Conservation (phyloP, 202 grass and related monocot genomes). For the Carex arenaria region DNA sequence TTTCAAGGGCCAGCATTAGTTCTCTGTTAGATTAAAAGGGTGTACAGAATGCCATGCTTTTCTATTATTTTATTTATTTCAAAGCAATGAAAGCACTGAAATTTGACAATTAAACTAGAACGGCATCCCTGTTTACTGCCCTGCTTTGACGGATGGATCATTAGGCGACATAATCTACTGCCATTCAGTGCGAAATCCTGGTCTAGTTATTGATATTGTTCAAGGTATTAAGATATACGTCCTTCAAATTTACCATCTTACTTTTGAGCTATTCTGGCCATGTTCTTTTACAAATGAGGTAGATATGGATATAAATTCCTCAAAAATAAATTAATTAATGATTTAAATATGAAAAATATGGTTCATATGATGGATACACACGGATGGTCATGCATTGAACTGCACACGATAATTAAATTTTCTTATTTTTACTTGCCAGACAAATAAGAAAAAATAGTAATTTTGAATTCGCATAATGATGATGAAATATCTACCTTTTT, state of each 20-base stretch:
- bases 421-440: neutral
- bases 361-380: neutral
- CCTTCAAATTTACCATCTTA: conserved; percentile 4
- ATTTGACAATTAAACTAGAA: conserved; percentile 42
- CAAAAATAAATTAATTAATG: neutral
- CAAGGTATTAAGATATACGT: conserved; percentile 46
- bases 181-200: conserved; percentile 78
- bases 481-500: neutral
- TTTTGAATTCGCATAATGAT: neutral
- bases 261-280: neutral
- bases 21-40: neutral
- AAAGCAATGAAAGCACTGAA: conserved; percentile 21
- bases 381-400: neutral
- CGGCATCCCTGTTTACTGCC: conserved; percentile 77
- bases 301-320: neutral
- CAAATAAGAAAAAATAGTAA: neutral
- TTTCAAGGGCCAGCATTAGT: neutral
- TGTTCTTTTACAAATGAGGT: neutral
- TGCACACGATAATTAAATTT: neutral
- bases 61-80: neutral
- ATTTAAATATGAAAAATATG: neutral
- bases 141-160: conserved; percentile 76
- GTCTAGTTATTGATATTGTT: conserved; percentile 92
- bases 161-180: conserved; percentile 94
- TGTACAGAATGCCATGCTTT: neutral